Evolutionary conservation across 2,329 filamentous ascomycete species (phyloP).

Genomic region (Aspergillus oerlinghausenensis): DNA sequence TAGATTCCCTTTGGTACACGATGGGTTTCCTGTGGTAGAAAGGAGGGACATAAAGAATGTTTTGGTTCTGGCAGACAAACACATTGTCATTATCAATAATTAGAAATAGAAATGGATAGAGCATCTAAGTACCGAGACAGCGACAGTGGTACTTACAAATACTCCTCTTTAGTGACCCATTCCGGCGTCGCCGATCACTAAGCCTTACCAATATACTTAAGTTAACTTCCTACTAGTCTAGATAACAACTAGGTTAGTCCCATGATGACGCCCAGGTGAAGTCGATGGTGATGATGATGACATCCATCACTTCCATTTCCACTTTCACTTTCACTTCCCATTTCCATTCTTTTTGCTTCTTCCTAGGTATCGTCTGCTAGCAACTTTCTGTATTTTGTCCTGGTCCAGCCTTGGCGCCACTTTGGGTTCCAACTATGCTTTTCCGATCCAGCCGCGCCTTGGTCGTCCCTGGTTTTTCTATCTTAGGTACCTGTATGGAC

Average conservation of each 20-base stretch:
- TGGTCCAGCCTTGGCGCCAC: slow-evolving; percentile 10
- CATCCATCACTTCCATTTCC: background rate
- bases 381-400: background rate
- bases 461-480: slow-evolving; percentile 4
- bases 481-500: background rate
- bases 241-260: background rate
- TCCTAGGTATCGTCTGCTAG: background rate
- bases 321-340: background rate
- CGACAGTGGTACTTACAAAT: background rate
- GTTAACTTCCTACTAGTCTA: background rate
- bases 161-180: background rate
- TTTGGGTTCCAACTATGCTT: slow-evolving; percentile 9
- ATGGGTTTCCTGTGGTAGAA: background rate
- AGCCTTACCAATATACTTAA: background rate
- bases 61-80: background rate
- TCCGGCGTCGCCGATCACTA: background rate
- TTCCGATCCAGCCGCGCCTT: slow-evolving; percentile 14
- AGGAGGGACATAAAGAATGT: background rate
- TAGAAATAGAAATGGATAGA: background rate
- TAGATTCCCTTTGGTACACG: background rate
- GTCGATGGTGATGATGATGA: background rate
- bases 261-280: background rate
- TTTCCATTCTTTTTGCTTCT: background rate
- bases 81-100: background rate
- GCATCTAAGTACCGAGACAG: background rate